A percentile compares a stretch with the other conserved stretches of the same genome.
These are phyloP conservation scores for Novymonas esmeraldas DNA, from an alignment of 208 protist species.

Conservation along the genomic window DNA sequence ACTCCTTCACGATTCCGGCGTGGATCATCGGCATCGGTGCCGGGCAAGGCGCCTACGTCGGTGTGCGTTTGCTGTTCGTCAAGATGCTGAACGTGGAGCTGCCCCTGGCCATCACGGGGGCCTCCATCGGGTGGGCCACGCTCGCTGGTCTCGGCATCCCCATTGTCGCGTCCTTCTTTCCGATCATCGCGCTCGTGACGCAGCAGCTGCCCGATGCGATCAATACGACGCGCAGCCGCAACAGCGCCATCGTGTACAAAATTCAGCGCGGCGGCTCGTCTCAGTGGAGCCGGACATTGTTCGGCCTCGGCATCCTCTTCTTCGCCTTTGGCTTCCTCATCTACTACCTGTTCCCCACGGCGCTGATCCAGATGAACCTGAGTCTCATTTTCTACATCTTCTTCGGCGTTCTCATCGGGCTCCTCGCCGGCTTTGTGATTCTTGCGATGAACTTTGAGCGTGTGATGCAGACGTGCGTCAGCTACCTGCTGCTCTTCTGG, in stretches of 20 bases:
- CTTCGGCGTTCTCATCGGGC: constrained; percentile 89
- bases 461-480: constrained; percentile 50
- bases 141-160: constrained; percentile 88
- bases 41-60: constrained; percentile 60
- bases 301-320: constrained; percentile 62
- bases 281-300: constrained; percentile 36
- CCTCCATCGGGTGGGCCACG: constrained; percentile 69
- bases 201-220: constrained; percentile 89
- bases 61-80: constrained; percentile 40
- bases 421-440: constrained; percentile 90
- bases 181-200: constrained; percentile 81
- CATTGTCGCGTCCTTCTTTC: constrained; percentile 83
- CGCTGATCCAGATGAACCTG: constrained; percentile 86
- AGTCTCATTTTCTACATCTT: constrained; percentile 94
- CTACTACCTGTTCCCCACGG: constrained; percentile 94
- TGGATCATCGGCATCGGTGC: constrained; percentile 72
- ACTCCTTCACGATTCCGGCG: constrained; percentile 82
- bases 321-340: constrained; percentile 81
- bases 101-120: constrained; percentile 31
- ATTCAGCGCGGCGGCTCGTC: constrained; percentile 48
- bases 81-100: constrained; percentile 50
- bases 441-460: constrained; percentile 93
- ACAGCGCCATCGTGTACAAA: constrained; percentile 63
- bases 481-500: constrained; percentile 89
- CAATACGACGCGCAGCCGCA: constrained; percentile 69